Evolutionary conservation across 2,329 filamentous ascomycete genomes (phyloP).

Genomic region (Fusarium sp.): DNA sequence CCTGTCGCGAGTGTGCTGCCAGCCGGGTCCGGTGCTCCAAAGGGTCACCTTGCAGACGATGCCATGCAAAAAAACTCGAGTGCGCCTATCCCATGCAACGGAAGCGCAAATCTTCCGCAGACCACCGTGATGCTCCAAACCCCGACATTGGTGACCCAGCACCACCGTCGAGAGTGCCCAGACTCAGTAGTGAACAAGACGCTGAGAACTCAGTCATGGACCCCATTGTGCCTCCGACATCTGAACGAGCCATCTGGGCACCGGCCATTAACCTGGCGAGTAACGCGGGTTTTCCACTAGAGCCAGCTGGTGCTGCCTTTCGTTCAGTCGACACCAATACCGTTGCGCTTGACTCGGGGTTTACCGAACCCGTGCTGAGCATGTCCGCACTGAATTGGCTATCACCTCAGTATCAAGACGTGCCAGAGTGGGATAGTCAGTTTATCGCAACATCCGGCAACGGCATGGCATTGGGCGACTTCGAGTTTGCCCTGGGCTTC

Average conservation of each 20-base stretch:
- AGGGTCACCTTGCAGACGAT: slow-evolving; percentile 25
- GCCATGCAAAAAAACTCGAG: slow-evolving; percentile 9
- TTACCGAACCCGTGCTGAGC: not conserved
- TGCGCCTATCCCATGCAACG: slow-evolving; percentile 2
- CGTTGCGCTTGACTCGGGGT: not conserved
- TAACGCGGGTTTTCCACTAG: not conserved
- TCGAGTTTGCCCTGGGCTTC: not conserved
- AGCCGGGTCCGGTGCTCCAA: slow-evolving; percentile 33
- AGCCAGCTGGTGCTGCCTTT: not conserved
- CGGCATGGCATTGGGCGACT: not conserved
- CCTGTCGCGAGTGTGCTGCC: slow-evolving; percentile 28
- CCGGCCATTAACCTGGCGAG: not conserved
- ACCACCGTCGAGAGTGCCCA: not conserved
- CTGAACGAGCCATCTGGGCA: not conserved
- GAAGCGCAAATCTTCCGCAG: not conserved
- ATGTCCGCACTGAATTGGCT: not conserved
- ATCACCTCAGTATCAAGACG: not conserved
- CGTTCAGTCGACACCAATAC: not conserved
- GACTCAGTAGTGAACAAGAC: not conserved
- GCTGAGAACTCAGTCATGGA: not conserved
- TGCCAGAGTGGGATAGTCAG: not conserved
- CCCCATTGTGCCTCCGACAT: not conserved
- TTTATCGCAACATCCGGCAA: not conserved
- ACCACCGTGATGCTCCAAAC: not conserved
- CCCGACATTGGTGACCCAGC: not conserved